phyloP scores from a whole-genome alignment of 208 protist genomes.

The Vickermania ingenoplastis region DNA sequence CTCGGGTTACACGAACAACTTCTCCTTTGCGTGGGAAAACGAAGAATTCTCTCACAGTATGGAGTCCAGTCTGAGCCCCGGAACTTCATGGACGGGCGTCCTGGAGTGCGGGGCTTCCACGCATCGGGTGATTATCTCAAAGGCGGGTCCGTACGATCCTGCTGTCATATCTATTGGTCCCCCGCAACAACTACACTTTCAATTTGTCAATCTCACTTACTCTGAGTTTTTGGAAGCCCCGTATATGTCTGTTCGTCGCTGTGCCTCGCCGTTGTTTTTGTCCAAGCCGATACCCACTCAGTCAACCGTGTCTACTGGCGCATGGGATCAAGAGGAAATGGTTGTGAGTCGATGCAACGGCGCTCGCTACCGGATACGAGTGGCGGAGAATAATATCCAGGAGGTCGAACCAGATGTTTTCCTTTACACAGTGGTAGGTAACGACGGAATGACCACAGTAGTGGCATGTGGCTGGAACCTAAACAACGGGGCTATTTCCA shows the following conservation, averaged over 20 bases:
- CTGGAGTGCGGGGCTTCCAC: not conserved
- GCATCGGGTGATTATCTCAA: not conserved
- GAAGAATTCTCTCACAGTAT: not conserved
- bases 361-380: not conserved
- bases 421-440: not conserved
- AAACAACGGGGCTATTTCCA: not conserved
- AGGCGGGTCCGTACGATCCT: not conserved
- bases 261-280: not conserved
- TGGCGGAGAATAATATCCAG: not conserved
- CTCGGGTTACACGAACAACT: not conserved
- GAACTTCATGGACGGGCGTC: not conserved
- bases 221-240: not conserved
- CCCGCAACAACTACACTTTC: not conserved
- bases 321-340: not conserved
- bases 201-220: not conserved
- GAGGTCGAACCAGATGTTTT: constrained; percentile 1
- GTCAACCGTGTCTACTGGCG: not conserved
- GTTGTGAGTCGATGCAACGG: not conserved
- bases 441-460: not conserved
- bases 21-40: not conserved
- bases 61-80: not conserved
- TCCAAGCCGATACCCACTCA: not conserved
- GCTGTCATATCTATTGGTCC: not conserved
- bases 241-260: not conserved
- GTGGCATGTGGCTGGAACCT: not conserved